Percentiles rank a stretch among this genome's conserved stretches.
phyloP scores from a whole-genome alignment of 75 land plant species.

The Selaginella moellendorffii region DNA sequence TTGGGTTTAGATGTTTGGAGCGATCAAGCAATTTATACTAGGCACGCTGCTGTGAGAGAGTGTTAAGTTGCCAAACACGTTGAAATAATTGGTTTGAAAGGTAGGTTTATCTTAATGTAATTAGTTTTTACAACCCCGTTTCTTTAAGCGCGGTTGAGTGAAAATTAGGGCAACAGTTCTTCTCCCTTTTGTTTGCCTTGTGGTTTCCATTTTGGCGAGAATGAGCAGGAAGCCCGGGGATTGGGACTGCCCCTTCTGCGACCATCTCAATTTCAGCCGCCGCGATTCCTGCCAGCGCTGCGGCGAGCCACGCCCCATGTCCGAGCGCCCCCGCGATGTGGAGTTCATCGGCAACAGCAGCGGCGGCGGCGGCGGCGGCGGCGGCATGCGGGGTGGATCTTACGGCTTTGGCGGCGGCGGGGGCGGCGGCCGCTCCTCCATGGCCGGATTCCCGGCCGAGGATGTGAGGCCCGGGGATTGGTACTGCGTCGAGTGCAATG shows the following conservation, averaged over 20 bases:
- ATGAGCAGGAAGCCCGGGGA: conserved; percentile 85
- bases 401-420: not conserved
- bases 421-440: not conserved
- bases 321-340: not conserved
- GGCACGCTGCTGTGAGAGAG: too few species aligned
- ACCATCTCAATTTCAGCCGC: conserved; percentile 75
- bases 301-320: conserved; percentile 45
- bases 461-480: conserved; percentile 89
- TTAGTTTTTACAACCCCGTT: too few species aligned
- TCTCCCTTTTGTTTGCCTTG: too few species aligned
- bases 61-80: too few species aligned
- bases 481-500: conserved; percentile 70
- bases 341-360: not conserved
- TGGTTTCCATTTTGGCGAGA: conserved; percentile 12
- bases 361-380: not conserved
- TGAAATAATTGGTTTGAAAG: too few species aligned
- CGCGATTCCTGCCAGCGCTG: conserved; percentile 78
- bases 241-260: conserved; percentile 85
- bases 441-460: conserved; percentile 30
- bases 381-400: not conserved
- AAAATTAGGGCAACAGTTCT: too few species aligned
- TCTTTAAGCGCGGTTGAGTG: too few species aligned
- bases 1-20: too few species aligned
- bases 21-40: too few species aligned
- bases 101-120: too few species aligned